Evolutionary conservation across 257 asterid genomes (phyloP).

Genomic region (Gentiana straminea): DNA sequence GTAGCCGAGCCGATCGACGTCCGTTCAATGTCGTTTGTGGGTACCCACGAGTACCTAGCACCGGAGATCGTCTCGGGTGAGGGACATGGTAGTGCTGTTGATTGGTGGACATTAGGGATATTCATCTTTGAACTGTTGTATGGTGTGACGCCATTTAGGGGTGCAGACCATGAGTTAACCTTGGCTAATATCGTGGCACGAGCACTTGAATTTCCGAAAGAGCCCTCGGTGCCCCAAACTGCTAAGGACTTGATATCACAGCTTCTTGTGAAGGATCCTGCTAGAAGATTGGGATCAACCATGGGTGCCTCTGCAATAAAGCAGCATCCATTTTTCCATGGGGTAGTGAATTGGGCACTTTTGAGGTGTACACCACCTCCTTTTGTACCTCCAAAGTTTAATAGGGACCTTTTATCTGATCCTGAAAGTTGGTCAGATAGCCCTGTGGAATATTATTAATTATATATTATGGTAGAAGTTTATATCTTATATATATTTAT

Average conservation of each 20-base stretch:
- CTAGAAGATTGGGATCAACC: slow-evolving; percentile 43
- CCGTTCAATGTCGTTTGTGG: slow-evolving; percentile 68
- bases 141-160: slow-evolving; percentile 65
- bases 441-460: slow-evolving; percentile 42
- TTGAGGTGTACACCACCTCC: slow-evolving; percentile 67
- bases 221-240: slow-evolving; percentile 30
- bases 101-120: slow-evolving; percentile 76
- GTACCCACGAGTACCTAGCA: slow-evolving; percentile 76
- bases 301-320: slow-evolving; percentile 64
- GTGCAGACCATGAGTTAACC: slow-evolving; percentile 57
- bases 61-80: slow-evolving; percentile 78
- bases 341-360: slow-evolving; percentile 69
- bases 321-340: slow-evolving; percentile 59
- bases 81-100: slow-evolving; percentile 74
- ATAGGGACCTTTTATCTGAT: slow-evolving; percentile 29
- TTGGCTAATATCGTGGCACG: slow-evolving; percentile 64
- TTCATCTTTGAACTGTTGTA: slow-evolving; percentile 59
- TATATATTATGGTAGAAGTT: neutral
- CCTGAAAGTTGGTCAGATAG: slow-evolving; percentile 32
- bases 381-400: slow-evolving; percentile 42
- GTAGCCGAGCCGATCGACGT: slow-evolving; percentile 70
- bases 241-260: slow-evolving; percentile 56
- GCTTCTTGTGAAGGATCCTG: slow-evolving; percentile 54
- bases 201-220: slow-evolving; percentile 65
- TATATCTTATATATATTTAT: neutral